Base-by-base conservation (phyloP, 2,329 filamentous ascomycete species). In the Cordyceps cateniannulata region DNA sequence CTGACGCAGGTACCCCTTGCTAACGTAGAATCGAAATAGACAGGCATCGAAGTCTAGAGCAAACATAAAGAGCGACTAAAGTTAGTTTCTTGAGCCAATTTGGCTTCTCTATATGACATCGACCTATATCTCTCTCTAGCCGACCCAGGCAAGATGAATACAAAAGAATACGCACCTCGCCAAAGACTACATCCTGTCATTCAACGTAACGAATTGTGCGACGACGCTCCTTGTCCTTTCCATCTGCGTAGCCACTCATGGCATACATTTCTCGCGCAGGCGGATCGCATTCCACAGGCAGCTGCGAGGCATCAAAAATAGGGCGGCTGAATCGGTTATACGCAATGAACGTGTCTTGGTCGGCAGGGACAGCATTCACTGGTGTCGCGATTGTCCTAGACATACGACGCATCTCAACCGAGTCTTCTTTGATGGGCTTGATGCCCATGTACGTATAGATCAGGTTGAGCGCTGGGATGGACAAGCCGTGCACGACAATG, bases 261-360 rank as follows among this genome's bases (percentile, higher is more conserved):
- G 10, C 16, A 32, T 58, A 40, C 53, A 54, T 53, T 22, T 59
- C 32, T 18, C 20, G 27, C 2, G 48, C 40, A 3, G 40, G 32
- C 10, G 53, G 48, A 38, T 62, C 54, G 24, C 54, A 47, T 16
- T 40, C 32, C 24, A 57, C 48, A 18, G 54, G 60, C 20, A 62
- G 53, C 16, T 44, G 40, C 8, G 44, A 62, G 8, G 29, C 42
- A 22, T 62, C 47, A 27, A 70, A 70, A 0, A 67, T 63, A 20
- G 76, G 75, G 8, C 76, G 69, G 18, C 73, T 78, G 69, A 81
- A 81, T 50, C 79, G 76, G 65, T 81, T 81, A 65, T 78, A 79
- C 1, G 76, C 76, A 42, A 79, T 73, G 55, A 80, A 78, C 4
- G 69, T 74, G 4, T 74, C 66, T 6, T 61, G 61, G 51, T 77